Percentiles rank a stretch among this genome's conserved stretches.
phyloP scores from a whole-genome alignment of 1,139 yeast genomes.

The Cylindricascospora bacillispora region DNA sequence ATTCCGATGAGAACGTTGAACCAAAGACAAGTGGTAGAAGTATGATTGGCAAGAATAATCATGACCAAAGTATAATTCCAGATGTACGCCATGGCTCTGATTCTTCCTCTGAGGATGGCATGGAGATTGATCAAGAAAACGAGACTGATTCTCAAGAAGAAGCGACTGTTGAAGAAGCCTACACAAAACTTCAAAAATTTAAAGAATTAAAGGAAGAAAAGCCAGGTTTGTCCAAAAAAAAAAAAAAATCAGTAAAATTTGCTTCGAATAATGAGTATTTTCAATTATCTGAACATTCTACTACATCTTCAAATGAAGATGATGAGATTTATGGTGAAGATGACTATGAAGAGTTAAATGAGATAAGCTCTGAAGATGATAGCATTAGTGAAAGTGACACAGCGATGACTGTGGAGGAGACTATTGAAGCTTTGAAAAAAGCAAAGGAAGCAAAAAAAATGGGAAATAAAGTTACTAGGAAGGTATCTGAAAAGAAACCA shows the following conservation, averaged over 20 bases:
- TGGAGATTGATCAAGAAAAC: neutral
- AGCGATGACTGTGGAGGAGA: conserved; percentile 26
- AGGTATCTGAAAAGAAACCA: conserved; percentile 1
- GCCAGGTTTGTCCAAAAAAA: too few species aligned
- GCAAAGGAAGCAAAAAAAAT: conserved; percentile 4
- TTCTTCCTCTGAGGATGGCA: neutral
- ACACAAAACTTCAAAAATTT: conserved; percentile 32
- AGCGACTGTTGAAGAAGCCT: conserved; percentile 25
- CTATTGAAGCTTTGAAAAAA: conserved; percentile 34
- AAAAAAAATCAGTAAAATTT: neutral
- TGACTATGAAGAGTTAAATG: conserved; percentile 3
- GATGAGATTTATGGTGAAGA: conserved; percentile 3
- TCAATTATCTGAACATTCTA: neutral
- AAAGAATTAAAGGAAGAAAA: conserved; percentile 30
- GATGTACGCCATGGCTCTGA: neutral
- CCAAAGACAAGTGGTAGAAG: neutral
- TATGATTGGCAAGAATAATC: neutral
- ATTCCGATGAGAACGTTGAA: neutral
- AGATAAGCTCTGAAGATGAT: too few species aligned
- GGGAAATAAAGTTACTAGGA: neutral
- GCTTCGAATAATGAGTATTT: neutral
- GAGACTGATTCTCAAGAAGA: conserved; percentile 7
- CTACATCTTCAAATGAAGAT: too few species aligned
- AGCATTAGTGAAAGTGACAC: conserved; percentile 3
- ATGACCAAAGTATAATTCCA: neutral